phyloP scores from a whole-genome alignment of 257 asterid species.

The Leonotis leonurus region DNA sequence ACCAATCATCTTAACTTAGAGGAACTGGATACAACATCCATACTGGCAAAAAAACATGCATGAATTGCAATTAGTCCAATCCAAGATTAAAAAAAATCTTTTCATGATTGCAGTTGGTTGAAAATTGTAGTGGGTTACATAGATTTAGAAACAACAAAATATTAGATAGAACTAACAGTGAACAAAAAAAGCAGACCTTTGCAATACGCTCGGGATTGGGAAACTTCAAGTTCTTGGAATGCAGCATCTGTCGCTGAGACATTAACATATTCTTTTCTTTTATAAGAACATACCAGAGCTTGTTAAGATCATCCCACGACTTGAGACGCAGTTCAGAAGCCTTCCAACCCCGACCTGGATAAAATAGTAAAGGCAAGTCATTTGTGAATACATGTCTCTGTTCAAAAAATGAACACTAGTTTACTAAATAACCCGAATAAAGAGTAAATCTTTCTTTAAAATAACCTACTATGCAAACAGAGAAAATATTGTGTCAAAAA shows the following conservation, averaged over 20 bases:
- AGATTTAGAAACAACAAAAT: neutral
- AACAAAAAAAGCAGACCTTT: constrained; percentile 43
- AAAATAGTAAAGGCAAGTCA: constrained; percentile 1
- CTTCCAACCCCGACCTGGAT: constrained; percentile 88
- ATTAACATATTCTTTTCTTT: constrained; percentile 90
- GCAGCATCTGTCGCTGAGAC: constrained; percentile 90
- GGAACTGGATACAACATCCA: neutral
- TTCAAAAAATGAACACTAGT: neutral
- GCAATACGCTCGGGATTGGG: constrained; percentile 85
- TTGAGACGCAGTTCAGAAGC: constrained; percentile 89
- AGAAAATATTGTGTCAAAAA: neutral
- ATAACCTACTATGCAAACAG: neutral
- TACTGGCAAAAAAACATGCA: neutral
- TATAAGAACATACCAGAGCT: constrained; percentile 84
- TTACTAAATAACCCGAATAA: neutral
- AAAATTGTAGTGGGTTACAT: neutral
- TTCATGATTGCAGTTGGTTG: neutral
- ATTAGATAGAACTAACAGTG: neutral
- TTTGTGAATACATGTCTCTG: neutral
- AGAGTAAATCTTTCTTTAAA: neutral
- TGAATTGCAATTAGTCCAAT: neutral
- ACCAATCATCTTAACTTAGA: neutral
- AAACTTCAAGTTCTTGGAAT: constrained; percentile 71
- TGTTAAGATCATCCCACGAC: constrained; percentile 97
- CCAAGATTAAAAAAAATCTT: neutral